phyloP scores from a whole-genome alignment of 768 basidiomycete species.

The Xerocomus brunneocitrinus region DNA sequence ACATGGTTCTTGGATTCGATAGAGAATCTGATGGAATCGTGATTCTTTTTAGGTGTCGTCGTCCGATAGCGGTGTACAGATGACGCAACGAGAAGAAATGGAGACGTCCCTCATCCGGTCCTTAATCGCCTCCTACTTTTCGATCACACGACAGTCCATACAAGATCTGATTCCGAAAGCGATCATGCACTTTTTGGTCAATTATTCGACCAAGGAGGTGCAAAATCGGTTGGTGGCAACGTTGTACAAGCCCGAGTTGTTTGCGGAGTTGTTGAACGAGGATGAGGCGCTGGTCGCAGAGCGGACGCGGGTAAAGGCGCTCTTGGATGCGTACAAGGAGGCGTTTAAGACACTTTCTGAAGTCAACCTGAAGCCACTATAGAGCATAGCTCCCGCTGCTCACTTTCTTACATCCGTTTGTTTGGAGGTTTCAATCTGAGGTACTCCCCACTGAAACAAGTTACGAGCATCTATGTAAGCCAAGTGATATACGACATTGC shows the following conservation, averaged over 20 bases:
- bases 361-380: constrained; percentile 66
- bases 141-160: constrained; percentile 93
- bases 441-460: background rate
- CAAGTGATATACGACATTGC: background rate
- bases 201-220: constrained; percentile 92
- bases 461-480: background rate
- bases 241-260: constrained; percentile 92
- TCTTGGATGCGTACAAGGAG: constrained; percentile 94
- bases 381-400: constrained; percentile 7
- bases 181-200: constrained; percentile 97
- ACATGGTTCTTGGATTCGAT: background rate
- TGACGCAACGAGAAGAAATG: constrained; percentile 90
- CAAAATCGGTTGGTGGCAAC: constrained; percentile 94
- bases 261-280: constrained; percentile 87
- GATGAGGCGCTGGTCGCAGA: constrained; percentile 95
- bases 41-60: constrained; percentile 43
- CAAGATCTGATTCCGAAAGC: constrained; percentile 97
- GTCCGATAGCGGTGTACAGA: constrained; percentile 53
- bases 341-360: constrained; percentile 86
- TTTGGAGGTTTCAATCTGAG: background rate
- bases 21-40: background rate
- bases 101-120: constrained; percentile 93
- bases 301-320: constrained; percentile 85
- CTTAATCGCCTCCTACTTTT: constrained; percentile 92
- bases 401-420: background rate